Base-by-base conservation (phyloP, 1,139 yeast genomes). In the Trichomonascaceae sp. region DNA sequence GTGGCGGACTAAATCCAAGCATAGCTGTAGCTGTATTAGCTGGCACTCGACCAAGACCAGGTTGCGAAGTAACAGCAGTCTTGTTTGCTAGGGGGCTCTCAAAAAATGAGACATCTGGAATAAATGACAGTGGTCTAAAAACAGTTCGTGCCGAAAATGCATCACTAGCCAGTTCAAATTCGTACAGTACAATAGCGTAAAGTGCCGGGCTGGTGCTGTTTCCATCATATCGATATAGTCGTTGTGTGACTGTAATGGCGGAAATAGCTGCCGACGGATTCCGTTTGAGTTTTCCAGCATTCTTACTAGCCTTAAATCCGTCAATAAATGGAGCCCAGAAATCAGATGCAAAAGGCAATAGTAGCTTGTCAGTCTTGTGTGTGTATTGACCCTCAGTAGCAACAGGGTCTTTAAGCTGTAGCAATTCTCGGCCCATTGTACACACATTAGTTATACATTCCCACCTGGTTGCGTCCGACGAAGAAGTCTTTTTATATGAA, bases 251-350 rank as follows among this genome's bases (percentile, higher is more conserved):
- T 10, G 71, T 67, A 52, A 71, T 66, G 5, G 74, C 74, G 43
- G 64, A 64, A 47, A 67, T 64, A 15, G 70, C 70, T 1, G 70
- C 65, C 49, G 63, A 64, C 19, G 70, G 66, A 51, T 66, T 64
- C 27, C 62, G 57, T 45, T 57, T 59, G 13, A 63, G 60, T 20
- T 57, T 61, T 12, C 54, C 52, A 17, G 45, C 38, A 47, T 50
- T 50, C 27, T 50, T 50, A 18, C 55, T 52, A 39, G 58, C 53
- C 51, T 60, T 60, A 58, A 71, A 66, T 9, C 74, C 73, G 30
- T 61, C 61, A 44, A 71, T 60, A 57, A 71, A 71, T 18, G 74
- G 74, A 2, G 68, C 63, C 74, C 74, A 71, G 57, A 71, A 71
- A 53, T 71, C 75, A 19, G 66, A 61, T 17, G 73, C 67, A 60